Conservation (phyloP, 2,329 filamentous ascomycete genomes). For the Corniculantispora saksenae region DNA sequence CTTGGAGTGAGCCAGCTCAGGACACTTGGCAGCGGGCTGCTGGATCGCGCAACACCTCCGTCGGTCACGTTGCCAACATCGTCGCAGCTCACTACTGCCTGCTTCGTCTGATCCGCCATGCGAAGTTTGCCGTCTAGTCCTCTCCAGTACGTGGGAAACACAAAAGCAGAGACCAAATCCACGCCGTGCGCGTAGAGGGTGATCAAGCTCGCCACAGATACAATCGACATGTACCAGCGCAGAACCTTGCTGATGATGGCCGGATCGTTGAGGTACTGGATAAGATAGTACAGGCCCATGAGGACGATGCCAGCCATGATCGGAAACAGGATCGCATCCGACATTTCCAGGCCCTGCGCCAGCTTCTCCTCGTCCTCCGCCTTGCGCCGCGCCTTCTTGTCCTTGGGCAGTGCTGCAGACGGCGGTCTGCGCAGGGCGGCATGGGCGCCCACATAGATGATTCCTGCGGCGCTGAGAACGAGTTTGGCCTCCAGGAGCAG, state of each 20-base stretch:
- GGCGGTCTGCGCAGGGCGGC: constrained; percentile 81
- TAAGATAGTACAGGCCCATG: constrained; percentile 78
- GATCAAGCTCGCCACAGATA: constrained; percentile 76
- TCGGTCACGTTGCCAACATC: constrained; percentile 33
- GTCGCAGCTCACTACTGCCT: constrained; percentile 40
- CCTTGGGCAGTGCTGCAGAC: constrained; percentile 67
- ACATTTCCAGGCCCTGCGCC: constrained; percentile 56
- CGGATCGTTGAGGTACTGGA: constrained; percentile 85
- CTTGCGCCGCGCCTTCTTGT: constrained; percentile 43
- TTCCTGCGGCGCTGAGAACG: constrained; percentile 69
- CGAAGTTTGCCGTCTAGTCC: constrained; percentile 44
- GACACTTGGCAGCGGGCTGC: constrained; percentile 33
- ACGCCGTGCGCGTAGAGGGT: constrained; percentile 73
- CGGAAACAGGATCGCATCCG: constrained; percentile 84
- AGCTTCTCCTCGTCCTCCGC: constrained; percentile 53
- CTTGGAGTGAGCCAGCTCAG: constrained; percentile 37
- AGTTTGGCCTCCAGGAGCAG: constrained; percentile 50
- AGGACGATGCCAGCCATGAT: constrained; percentile 73
- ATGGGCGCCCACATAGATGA: constrained; percentile 83
- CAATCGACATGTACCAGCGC: constrained; percentile 77
- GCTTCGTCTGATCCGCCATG: constrained; percentile 43
- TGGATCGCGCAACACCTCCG: constrained; percentile 26
- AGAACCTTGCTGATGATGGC: constrained; percentile 79
- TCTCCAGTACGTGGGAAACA: constrained; percentile 74
- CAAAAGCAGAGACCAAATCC: constrained; percentile 62